Evolutionary conservation across 2,329 filamentous ascomycete genomes (phyloP), one percentile per base, ranked within the genome.

Genomic region (Ophiostoma novo-ulmi): DNA sequence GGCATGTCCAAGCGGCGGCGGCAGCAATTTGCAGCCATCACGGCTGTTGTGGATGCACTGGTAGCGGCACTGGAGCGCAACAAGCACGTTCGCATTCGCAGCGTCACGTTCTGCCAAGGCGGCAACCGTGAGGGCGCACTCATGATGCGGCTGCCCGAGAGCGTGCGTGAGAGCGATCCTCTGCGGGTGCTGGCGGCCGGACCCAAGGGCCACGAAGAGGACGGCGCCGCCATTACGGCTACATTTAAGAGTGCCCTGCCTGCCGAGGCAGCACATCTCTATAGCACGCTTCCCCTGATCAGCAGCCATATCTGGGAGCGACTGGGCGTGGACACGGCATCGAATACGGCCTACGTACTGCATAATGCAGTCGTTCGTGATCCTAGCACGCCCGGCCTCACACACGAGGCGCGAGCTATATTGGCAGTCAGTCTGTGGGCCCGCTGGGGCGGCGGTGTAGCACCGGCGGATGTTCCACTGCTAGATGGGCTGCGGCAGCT

Each of bases 61-160:
- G 83, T 90, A 41, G 82, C 86, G 58, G 86, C 88, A 0, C 84
- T 97, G 1, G 52, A 17, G 20, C 73, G 72, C 35, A 36, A 55
- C 2, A 38, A 41, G 36, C 65, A 48, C 35, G 91, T 91, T 3
- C 65, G 65, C 4, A 89, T 97, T 74, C 87, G 87, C 63, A 84
- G 86, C 35, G 91, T 94, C 2, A 90, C 89, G 0, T 97, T 97
- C 79, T 96, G 93, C 77, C 90, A 92, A 75, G 78, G 94, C 26
- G 94, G 93, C 8, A 94, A 97, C 73, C 85, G 93, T 58, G 93
- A 97, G 79, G 94, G 94, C 0, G 89, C 89, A 63, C 81, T 97
- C 55, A 93, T 92, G 80, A 88, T 91, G 79, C 88, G 85, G 72
- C 84, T 97, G 13, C 83, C 87, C 0, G 74, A 79, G 0, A 77